These are phyloP conservation scores for Wickerhamiella musiphila DNA, from an alignment of 805 yeast species.

Conservation along the genomic window DNA sequence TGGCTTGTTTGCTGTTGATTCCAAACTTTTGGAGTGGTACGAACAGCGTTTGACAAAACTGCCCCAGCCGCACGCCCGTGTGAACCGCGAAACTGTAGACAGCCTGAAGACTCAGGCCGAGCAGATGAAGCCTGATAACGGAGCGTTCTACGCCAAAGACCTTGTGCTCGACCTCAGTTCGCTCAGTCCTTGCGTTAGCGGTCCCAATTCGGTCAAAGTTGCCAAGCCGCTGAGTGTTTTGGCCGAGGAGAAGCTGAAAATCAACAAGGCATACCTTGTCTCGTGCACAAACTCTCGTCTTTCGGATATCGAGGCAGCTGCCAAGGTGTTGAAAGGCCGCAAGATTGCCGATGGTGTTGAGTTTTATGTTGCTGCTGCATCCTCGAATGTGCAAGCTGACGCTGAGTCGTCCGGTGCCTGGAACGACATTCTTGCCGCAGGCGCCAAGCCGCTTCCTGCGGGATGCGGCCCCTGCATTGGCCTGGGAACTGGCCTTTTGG, in stretches of 20 bases:
- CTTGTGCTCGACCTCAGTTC: slow-evolving; percentile 64
- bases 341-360: slow-evolving; percentile 81
- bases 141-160: slow-evolving; percentile 79
- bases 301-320: slow-evolving; percentile 88
- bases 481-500: slow-evolving; percentile 78
- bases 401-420: slow-evolving; percentile 89
- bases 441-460: slow-evolving; percentile 88
- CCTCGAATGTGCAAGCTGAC: slow-evolving; percentile 78
- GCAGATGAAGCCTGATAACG: slow-evolving; percentile 41
- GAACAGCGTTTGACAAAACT: slow-evolving; percentile 38
- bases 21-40: slow-evolving; percentile 62
- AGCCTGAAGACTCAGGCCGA: slow-evolving; percentile 31
- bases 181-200: slow-evolving; percentile 76
- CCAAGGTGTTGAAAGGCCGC: slow-evolving; percentile 63
- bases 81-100: slow-evolving; percentile 44
- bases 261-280: slow-evolving; percentile 92
- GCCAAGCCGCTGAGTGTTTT: slow-evolving; percentile 63
- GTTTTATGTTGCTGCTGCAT: slow-evolving; percentile 95
- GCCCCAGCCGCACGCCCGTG: slow-evolving; percentile 69
- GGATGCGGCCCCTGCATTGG: slow-evolving; percentile 99
- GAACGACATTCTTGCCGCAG: slow-evolving; percentile 77
- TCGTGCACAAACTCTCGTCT: slow-evolving; percentile 93
- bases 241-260: slow-evolving; percentile 51
- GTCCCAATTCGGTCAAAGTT: slow-evolving; percentile 94
- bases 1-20: slow-evolving; percentile 94